Evolutionary conservation across 495 filamentous ascomycete species (phyloP).

Genomic region (Penicillium goetzii): DNA sequence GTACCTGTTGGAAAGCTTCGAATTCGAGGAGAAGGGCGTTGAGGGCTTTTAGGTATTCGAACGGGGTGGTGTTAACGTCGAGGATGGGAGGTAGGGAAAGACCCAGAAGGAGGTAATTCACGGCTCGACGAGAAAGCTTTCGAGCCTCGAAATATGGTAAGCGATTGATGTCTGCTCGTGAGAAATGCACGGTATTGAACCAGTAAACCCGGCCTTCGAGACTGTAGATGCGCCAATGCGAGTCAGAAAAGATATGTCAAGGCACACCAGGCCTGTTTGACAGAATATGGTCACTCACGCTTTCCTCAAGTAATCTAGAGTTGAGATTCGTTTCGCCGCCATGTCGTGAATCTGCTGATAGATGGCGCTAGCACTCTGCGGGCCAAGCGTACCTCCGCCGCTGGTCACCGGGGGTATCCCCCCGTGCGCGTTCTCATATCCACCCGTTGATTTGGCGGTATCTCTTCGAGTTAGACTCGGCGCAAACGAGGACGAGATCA

Average conservation of each 20-base stretch:
- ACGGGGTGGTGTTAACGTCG: slow-evolving; percentile 76
- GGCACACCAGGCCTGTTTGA: not conserved
- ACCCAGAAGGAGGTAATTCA: slow-evolving; percentile 91
- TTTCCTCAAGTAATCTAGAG: slow-evolving; percentile 89
- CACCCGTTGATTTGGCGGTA: slow-evolving; percentile 40
- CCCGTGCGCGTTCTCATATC: slow-evolving; percentile 34
- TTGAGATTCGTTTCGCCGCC: slow-evolving; percentile 93
- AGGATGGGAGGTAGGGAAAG: slow-evolving; percentile 86
- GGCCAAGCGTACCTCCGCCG: slow-evolving; percentile 47
- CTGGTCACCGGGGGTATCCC: slow-evolving; percentile 36
- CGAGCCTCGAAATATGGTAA: slow-evolving; percentile 83
- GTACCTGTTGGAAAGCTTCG: slow-evolving; percentile 85
- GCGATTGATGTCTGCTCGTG: slow-evolving; percentile 74
- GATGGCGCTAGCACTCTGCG: slow-evolving; percentile 64
- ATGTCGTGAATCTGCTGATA: slow-evolving; percentile 90
- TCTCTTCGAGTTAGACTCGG: slow-evolving; percentile 44
- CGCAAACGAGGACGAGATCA: slow-evolving; percentile 46
- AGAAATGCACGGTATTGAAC: slow-evolving; percentile 95
- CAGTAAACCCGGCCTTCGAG: slow-evolving; percentile 94
- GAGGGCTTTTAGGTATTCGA: slow-evolving; percentile 85
- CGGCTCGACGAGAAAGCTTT: slow-evolving; percentile 82
- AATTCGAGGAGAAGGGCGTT: slow-evolving; percentile 89
- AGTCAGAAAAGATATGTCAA: slow-evolving; percentile 4
- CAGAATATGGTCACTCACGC: slow-evolving; percentile 60
- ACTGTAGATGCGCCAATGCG: slow-evolving; percentile 46